Evolutionary conservation across 2,329 filamentous ascomycete genomes (phyloP).

Genomic region (Diplodia sapinea): DNA sequence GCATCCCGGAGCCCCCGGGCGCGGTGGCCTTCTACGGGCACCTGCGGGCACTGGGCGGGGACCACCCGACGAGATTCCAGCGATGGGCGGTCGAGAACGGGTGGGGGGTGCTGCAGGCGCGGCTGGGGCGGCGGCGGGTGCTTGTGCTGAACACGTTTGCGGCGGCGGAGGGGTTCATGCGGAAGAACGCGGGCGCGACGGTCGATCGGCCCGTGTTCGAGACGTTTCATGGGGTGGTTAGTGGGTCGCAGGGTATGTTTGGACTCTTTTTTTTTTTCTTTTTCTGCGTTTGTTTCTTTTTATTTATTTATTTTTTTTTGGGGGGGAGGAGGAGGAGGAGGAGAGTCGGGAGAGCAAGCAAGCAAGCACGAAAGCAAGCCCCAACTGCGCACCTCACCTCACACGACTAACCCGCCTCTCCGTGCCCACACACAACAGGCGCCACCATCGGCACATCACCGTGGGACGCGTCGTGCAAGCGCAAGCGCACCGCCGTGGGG

Average conservation of each 20-base stretch:
- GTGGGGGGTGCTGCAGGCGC: slow-evolving; percentile 27
- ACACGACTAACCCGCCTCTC: too few species aligned
- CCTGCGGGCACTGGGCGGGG: slow-evolving; percentile 4
- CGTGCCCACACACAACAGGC: neutral
- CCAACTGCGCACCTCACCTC: too few species aligned
- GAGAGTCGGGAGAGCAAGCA: too few species aligned
- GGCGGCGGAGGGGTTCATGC: slow-evolving; percentile 27
- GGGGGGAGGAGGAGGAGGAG: too few species aligned
- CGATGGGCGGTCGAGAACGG: slow-evolving; percentile 4
- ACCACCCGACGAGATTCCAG: slow-evolving; percentile 13
- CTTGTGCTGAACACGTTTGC: slow-evolving; percentile 22
- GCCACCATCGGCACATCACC: slow-evolving; percentile 28
- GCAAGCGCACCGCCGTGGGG: slow-evolving; percentile 29
- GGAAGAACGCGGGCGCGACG: slow-evolving; percentile 25
- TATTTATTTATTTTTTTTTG: too few species aligned
- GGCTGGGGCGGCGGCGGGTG: slow-evolving; percentile 17
- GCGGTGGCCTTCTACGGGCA: slow-evolving; percentile 25
- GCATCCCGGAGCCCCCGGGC: neutral
- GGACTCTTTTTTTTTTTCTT: too few species aligned
- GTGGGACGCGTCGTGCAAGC: slow-evolving; percentile 29
- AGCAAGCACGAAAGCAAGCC: too few species aligned
- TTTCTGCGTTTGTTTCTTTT: neutral
- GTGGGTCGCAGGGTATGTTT: slow-evolving; percentile 23
- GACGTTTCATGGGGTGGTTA: slow-evolving; percentile 26
- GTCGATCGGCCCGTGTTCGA: slow-evolving; percentile 23